Conservation (phyloP, 148 eudicot species). For the Silene uniflora region DNA sequence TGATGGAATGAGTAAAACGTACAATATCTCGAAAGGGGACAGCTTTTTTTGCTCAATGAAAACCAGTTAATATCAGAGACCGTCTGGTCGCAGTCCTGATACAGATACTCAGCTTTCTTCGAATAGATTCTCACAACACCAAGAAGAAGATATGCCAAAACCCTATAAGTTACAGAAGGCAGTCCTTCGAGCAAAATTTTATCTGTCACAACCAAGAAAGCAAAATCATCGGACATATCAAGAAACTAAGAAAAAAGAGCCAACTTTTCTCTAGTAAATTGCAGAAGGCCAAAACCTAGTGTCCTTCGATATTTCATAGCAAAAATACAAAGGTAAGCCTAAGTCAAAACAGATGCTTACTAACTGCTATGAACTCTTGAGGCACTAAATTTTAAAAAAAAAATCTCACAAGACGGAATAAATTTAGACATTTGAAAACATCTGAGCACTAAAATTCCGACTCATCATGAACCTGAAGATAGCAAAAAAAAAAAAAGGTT, state of each 20-base stretch:
- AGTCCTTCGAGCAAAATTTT: constrained; percentile 60
- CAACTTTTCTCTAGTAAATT: not conserved
- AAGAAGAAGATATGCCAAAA: constrained; percentile 78
- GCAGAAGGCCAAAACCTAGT: not conserved
- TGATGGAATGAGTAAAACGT: constrained; percentile 42
- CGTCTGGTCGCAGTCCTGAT: constrained; percentile 47
- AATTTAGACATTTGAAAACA: not conserved
- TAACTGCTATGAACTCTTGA: not conserved
- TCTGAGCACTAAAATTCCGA: not conserved
- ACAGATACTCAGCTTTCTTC: constrained; percentile 70
- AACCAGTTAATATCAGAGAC: constrained; percentile 35
- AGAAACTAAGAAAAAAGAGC: not conserved
- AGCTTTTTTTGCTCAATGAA: constrained; percentile 34
- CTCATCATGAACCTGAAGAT: not conserved
- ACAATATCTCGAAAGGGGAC: constrained; percentile 30
- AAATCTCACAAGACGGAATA: not conserved
- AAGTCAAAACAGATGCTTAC: not conserved
- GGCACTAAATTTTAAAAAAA: not conserved
- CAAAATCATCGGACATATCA: not conserved
- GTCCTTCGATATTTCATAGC: not conserved
- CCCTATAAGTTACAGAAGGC: constrained; percentile 61
- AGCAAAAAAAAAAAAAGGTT: no score
- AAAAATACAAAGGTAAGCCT: not conserved
- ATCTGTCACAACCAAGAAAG: constrained; percentile 41
- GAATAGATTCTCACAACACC: constrained; percentile 85